Conservation (phyloP, 208 protist genomes). For the Leishmania gerbilli region DNA sequence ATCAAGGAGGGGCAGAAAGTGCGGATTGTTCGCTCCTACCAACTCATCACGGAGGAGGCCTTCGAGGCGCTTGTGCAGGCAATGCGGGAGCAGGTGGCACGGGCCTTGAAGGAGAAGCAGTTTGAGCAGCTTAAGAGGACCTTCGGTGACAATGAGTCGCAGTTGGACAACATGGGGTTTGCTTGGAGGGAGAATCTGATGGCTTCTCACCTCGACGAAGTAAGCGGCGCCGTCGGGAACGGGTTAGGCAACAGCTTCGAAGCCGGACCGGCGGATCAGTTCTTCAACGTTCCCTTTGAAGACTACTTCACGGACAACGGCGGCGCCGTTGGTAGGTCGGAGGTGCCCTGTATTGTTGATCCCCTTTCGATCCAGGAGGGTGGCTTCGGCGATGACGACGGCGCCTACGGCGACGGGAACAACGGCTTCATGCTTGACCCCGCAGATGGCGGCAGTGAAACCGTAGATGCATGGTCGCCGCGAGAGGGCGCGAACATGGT, state of each 20-base stretch:
- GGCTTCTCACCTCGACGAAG: slow-evolving; percentile 11
- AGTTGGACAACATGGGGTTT: slow-evolving; percentile 60
- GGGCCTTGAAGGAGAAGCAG: slow-evolving; percentile 62
- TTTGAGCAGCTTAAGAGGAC: slow-evolving; percentile 75
- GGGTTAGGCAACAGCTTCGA: slow-evolving; percentile 26
- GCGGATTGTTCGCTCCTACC: slow-evolving; percentile 85
- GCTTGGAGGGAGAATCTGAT: slow-evolving; percentile 55
- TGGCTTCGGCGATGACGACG: slow-evolving; percentile 9
- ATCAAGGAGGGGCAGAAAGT: slow-evolving; percentile 69
- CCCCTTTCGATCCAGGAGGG: slow-evolving; percentile 18
- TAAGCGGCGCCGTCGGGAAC: slow-evolving; percentile 4
- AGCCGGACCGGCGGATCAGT: slow-evolving; percentile 33
- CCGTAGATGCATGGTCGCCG: slow-evolving; percentile 28
- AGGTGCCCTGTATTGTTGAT: slow-evolving; percentile 23
- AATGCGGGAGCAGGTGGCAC: slow-evolving; percentile 70
- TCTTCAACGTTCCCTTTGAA: slow-evolving; percentile 50
- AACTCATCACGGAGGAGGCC: slow-evolving; percentile 86
- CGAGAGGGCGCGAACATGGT: slow-evolving; percentile 17
- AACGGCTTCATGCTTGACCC: slow-evolving; percentile 4
- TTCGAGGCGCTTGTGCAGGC: slow-evolving; percentile 73
- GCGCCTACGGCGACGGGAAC: slow-evolving; percentile 11
- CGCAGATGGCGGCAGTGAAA: slow-evolving; percentile 8
- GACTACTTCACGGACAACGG: slow-evolving; percentile 44
- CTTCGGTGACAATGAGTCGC: slow-evolving; percentile 70
- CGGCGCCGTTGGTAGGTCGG: slow-evolving; percentile 6